Evolutionary conservation across 176 grass and related monocot species (phyloP).

Genomic region (Aechmea fasciata): DNA sequence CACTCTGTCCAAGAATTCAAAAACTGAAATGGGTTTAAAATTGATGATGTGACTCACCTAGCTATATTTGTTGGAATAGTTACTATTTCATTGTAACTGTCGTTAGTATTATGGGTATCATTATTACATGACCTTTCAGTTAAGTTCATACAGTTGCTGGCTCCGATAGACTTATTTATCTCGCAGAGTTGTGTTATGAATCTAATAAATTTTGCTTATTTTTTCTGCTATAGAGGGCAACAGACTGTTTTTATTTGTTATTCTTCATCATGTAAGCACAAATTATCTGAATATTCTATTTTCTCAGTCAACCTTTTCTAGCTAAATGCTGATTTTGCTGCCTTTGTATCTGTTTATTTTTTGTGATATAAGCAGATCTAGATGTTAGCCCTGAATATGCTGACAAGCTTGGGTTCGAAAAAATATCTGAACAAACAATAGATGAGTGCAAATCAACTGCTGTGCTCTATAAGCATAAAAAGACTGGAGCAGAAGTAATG

Average conservation of each 20-base stretch:
- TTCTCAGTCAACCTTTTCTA: background rate
- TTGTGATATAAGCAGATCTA: constrained; percentile 33
- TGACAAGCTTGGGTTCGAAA: constrained; percentile 73
- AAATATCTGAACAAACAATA: constrained; percentile 75
- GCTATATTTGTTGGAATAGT: no score
- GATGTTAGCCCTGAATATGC: constrained; percentile 66
- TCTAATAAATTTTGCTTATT: background rate
- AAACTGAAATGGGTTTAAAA: no score
- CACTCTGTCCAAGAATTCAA: no score
- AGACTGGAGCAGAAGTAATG: constrained; percentile 90
- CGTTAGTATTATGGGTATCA: no score
- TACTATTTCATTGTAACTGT: no score
- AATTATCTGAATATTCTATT: background rate
- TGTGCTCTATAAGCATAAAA: constrained; percentile 91
- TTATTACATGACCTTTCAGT: no score
- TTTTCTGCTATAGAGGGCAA: background rate
- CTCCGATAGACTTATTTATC: no score
- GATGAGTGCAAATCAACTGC: constrained; percentile 91
- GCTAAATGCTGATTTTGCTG: constrained; percentile 10
- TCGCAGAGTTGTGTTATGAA: no score
- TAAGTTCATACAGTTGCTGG: no score
- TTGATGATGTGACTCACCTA: no score
- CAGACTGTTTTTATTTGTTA: background rate
- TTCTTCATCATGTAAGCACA: background rate
- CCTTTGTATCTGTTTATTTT: constrained; percentile 11